A percentile compares a stretch with the other conserved stretches of the same genome.
Evolutionary conservation across 2,329 filamentous ascomycete genomes (phyloP).

Genomic region (Dactylellina sp.): DNA sequence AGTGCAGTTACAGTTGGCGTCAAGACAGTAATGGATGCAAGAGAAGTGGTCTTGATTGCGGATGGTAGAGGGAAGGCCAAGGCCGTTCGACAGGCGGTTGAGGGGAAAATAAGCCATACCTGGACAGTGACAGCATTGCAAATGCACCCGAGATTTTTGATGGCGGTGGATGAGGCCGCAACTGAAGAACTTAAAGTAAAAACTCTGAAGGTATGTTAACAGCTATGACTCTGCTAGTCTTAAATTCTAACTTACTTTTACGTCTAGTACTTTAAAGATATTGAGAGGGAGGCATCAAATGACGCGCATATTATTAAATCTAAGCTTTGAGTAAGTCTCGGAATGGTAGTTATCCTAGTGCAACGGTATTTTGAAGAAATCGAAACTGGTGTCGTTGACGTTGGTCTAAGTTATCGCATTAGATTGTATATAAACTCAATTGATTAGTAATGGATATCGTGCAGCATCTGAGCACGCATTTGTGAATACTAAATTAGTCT

Average conservation of each 20-base stretch:
- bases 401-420: too few relatives aligned
- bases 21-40: slow-evolving; percentile 82
- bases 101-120: slow-evolving; percentile 88
- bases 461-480: too few relatives aligned
- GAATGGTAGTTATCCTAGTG: too few relatives aligned
- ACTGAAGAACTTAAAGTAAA: slow-evolving; percentile 79
- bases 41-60: slow-evolving; percentile 85
- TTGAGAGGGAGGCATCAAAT: slow-evolving; percentile 12
- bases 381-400: too few relatives aligned
- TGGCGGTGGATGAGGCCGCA: slow-evolving; percentile 85
- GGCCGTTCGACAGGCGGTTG: slow-evolving; percentile 82
- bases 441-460: too few relatives aligned
- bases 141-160: slow-evolving; percentile 82
- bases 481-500: too few relatives aligned
- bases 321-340: too few relatives aligned
- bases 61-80: slow-evolving; percentile 83
- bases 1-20: slow-evolving; percentile 88
- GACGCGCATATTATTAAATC: neutral
- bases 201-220: slow-evolving; percentile 69
- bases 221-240: neutral
- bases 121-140: slow-evolving; percentile 87
- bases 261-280: slow-evolving; percentile 51
- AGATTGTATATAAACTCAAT: too few relatives aligned
- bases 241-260: slow-evolving; percentile 5
- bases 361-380: too few relatives aligned